phyloP scores from a whole-genome alignment of 2,329 filamentous ascomycete genomes.

The Epichloe aotearoae region DNA sequence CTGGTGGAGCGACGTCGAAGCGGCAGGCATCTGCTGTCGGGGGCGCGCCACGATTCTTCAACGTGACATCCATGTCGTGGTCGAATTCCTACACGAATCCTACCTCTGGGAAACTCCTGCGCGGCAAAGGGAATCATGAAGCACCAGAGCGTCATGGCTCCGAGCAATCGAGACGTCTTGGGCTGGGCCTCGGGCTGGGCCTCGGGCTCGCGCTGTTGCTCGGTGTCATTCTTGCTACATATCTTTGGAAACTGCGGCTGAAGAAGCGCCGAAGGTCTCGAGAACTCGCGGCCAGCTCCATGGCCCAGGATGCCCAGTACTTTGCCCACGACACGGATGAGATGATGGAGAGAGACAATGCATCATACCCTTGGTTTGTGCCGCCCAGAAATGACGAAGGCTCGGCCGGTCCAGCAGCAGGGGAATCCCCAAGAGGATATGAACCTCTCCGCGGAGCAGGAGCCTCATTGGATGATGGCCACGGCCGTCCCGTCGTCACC shows the following conservation, averaged over 20 bases:
- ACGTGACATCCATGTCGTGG: constrained; percentile 45
- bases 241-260: constrained; percentile 35
- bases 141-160: constrained; percentile 12
- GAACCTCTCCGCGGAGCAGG: constrained; percentile 30
- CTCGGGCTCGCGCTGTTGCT: constrained; percentile 35
- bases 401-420: constrained; percentile 8
- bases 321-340: constrained; percentile 32
- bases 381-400: neutral
- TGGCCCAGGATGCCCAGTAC: constrained; percentile 35
- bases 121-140: constrained; percentile 3
- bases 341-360: constrained; percentile 29
- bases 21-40: constrained; percentile 16
- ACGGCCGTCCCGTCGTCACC: constrained; percentile 19
- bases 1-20: constrained; percentile 14
- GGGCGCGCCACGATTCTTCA: constrained; percentile 33
- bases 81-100: constrained; percentile 36
- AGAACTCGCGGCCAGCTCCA: constrained; percentile 33
- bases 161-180: constrained; percentile 24
- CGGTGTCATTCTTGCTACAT: constrained; percentile 32
- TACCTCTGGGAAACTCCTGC: constrained; percentile 2
- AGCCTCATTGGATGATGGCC: constrained; percentile 13
- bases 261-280: constrained; percentile 22
- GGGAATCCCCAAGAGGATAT: constrained; percentile 32
- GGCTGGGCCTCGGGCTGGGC: constrained; percentile 53
- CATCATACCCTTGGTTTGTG: neutral